phyloP scores from a whole-genome alignment of 257 asterid genomes.

The Solanum neorickii region DNA sequence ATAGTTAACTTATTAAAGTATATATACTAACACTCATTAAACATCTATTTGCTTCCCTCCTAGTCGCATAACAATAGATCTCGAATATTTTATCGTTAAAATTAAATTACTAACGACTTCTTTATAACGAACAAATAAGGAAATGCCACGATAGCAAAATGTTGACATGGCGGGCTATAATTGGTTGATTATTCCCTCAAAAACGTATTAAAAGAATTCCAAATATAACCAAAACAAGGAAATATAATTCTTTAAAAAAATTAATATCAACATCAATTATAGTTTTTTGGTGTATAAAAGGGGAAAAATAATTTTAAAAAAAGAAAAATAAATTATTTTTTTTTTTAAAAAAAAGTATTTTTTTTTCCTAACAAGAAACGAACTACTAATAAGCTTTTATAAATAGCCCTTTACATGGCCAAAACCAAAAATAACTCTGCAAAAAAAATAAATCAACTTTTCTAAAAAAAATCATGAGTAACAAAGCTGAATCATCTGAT shows the following conservation, averaged over 20 bases:
- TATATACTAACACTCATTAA: background rate
- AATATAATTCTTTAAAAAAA: background rate
- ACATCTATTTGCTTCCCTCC: background rate
- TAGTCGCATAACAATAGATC: background rate
- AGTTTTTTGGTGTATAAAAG: background rate
- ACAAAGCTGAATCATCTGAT: slow-evolving; percentile 56
- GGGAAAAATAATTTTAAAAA: background rate
- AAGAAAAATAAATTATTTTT: background rate
- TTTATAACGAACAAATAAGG: background rate
- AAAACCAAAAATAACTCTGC: background rate
- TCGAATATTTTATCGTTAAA: no score
- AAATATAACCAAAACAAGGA: background rate
- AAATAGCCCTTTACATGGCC: background rate
- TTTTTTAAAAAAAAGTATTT: background rate
- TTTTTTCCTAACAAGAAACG: slow-evolving; percentile 57
- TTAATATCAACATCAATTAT: background rate
- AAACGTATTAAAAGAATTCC: background rate
- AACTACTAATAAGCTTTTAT: background rate
- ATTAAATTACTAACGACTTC: background rate
- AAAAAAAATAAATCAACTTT: background rate
- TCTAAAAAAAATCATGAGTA: slow-evolving; percentile 20
- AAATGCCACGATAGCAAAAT: background rate
- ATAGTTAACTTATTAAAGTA: background rate
- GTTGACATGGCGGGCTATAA: background rate
- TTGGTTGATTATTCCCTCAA: background rate